A percentile compares a stretch with the other conserved stretches of the same genome.
phyloP scores from a whole-genome alignment of 768 basidiomycete species.

The Mycena belliarum region DNA sequence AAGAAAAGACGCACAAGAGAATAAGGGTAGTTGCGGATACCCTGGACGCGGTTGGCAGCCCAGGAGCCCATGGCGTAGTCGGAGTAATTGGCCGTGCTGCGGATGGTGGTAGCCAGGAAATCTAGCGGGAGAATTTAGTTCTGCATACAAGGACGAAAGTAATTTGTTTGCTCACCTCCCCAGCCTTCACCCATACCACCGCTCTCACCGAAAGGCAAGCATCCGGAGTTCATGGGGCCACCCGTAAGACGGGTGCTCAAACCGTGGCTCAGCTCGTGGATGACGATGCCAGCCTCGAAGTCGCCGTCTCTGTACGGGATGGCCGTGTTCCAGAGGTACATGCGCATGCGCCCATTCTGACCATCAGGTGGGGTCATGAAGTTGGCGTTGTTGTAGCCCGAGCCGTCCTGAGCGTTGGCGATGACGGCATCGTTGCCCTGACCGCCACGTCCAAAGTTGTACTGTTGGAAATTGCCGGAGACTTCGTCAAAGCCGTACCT shows the following conservation, averaged over 20 bases:
- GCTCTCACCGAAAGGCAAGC: conserved; percentile 93
- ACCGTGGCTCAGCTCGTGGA: conserved; percentile 88
- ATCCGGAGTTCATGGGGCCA: conserved; percentile 89
- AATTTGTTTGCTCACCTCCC: conserved; percentile 56
- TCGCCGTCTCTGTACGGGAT: conserved; percentile 93
- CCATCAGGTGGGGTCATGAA: conserved; percentile 87
- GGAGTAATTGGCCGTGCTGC: conserved; percentile 70
- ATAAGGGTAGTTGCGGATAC: conserved; percentile 90
- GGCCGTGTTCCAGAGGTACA: conserved; percentile 95
- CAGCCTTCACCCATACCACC: conserved; percentile 99
- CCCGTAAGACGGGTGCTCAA: conserved; percentile 93
- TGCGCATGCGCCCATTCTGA: conserved; percentile 88
- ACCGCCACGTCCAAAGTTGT: conserved; percentile 94
- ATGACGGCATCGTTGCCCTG: conserved; percentile 87
- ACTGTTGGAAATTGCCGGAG: conserved; percentile 95
- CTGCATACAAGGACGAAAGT: background rate
- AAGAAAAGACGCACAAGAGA: conserved; percentile 49
- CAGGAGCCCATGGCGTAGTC: conserved; percentile 94
- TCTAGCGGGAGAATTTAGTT: conserved; percentile 35
- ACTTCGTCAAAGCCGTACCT: conserved; percentile 91
- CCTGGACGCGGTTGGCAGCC: conserved; percentile 76
- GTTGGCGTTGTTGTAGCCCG: conserved; percentile 90
- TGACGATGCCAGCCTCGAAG: conserved; percentile 94
- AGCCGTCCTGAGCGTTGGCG: conserved; percentile 93
- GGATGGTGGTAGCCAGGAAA: conserved; percentile 85